Base-by-base conservation (phyloP, 2,329 filamentous ascomycete genomes). In the Colletotrichum godetiae region DNA sequence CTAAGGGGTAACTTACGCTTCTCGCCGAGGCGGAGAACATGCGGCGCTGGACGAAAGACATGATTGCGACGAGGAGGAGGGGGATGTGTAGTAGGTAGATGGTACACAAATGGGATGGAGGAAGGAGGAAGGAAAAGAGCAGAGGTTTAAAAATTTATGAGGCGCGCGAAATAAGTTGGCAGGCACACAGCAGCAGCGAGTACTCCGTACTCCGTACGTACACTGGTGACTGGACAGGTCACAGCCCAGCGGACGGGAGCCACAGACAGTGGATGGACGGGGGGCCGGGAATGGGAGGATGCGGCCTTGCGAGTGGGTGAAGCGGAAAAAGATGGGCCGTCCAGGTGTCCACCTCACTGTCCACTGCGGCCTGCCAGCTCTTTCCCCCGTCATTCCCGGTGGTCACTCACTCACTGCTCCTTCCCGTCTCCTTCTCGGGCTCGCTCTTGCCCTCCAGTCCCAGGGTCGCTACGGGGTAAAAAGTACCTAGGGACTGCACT, bases 1-100 rank as follows among this genome's bases (percentile, higher is more conserved):
- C 64, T 72, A 73, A 68, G 57, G 75, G 49, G 69, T 11, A 15
- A 85, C 90, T 84, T 86, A 95, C 93, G 86, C 94, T 89, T 85
- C 91, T 89, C 80, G 93, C 92, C 81, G 93, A 93, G 82, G 90
- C 93, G 82, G 94, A 95, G 87, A 95, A 95, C 83, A 93, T 92
- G 82, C 94, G 91, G 86, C 91, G 90, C 88, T 95, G 93, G 84
- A 93, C 88, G 83, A 92, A 90, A 85, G 96, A 96, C 94, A 97
- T 95, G 77, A 79, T 73, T 76, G 74, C 84, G 82, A 78, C 76
- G 75, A 52, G 55, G 62, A 68, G 49, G 35, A 49, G 58, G 66
- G 72, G 49, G 46, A 52, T 57, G 49, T 72, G 62, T 74, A 33
- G 68, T 63, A 72, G 42, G 68, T 63, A 72, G 70, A 69, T 69